Base-by-base conservation (phyloP, 805 yeast species). In the Saturnispora quitensis region DNA sequence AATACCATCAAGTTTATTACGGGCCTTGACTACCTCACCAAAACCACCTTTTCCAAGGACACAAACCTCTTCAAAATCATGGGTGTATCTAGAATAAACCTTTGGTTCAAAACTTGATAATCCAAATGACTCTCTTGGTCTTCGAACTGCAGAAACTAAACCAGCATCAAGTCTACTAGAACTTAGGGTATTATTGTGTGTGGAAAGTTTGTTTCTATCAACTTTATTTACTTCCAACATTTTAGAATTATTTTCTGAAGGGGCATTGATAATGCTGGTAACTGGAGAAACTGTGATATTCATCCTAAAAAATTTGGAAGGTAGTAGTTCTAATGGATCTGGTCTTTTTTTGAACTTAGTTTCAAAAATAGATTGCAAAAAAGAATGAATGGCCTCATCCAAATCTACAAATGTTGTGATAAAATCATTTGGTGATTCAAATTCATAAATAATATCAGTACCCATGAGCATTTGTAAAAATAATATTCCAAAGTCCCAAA, bases 1-100 rank as follows among this genome's bases (percentile, higher is more conserved):
- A 15, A 97, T 76, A 20, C 99, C 98, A 64, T 93, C 99, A 56
- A 93, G 76, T 53, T 90, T 78, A 64, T 90, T 91, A 55, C 99
- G 74, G 0, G 93, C 98, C 62, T 91, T 90, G n/a, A 93, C 97
- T 8, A 93, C 99, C 66, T 93, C 97, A 5, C 99, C 99, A 68
- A 86, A 93, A 0, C 95, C 99, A 40, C 99, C 99, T 59, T 82
- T 81, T 2, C 99, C 99, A 8, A 93, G 69, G 20, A 84, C 80
- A 0, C 91, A 93, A 43, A 89, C 86, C 63, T 93, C 99, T 66
- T 93, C 99, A 67, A 95, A 93, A 64, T 93, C 99, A 55, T 90
- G 80, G 3, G 82, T 86, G 63, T 91, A 93, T 56, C 99, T 74
- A 0, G 96, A 89, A 52, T 73, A 68, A 1, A 57, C 56, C 27